Evolutionary conservation across 129 eudicot genomes (phyloP).

Genomic region (Ambrosia trifida): DNA sequence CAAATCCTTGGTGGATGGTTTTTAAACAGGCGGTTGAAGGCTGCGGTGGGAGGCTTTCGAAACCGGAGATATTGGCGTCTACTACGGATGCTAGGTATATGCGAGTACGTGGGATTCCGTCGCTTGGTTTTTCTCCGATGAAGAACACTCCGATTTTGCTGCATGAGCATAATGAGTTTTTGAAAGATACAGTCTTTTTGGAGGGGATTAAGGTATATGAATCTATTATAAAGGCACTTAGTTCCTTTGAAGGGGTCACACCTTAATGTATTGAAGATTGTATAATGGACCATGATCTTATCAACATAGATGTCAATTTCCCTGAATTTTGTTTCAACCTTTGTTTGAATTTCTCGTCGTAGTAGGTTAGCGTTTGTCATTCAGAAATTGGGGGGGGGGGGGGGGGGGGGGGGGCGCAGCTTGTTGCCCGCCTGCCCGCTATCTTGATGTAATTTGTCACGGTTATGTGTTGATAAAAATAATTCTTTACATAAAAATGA

Average conservation of each 20-base stretch:
- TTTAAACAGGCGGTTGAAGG: conserved; percentile 60
- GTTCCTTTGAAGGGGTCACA: conserved; percentile 48
- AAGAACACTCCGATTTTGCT: conserved; percentile 84
- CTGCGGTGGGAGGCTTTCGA: conserved; percentile 68
- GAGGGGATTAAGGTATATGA: conserved; percentile 90
- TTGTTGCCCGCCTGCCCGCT: too few species aligned
- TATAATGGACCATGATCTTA: not conserved
- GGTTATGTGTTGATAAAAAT: too few species aligned
- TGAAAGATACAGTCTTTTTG: conserved; percentile 61
- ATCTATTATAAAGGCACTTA: conserved; percentile 67
- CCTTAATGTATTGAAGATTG: not conserved
- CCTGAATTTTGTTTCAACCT: too few species aligned
- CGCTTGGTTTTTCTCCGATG: conserved; percentile 95
- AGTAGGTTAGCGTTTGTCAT: too few species aligned
- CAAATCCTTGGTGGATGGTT: conserved; percentile 93
- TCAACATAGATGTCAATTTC: not conserved
- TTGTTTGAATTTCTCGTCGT: not conserved
- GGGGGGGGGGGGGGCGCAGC: too few species aligned
- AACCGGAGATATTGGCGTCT: conserved; percentile 83
- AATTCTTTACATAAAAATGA: too few species aligned
- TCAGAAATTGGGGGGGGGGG: too few species aligned
- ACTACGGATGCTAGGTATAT: conserved; percentile 85
- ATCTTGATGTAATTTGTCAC: too few species aligned
- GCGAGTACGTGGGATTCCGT: conserved; percentile 71
- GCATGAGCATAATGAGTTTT: conserved; percentile 86